These are phyloP conservation scores for Nemania diffusa DNA, from an alignment of 2,329 filamentous ascomycete species.

Conservation along the genomic window DNA sequence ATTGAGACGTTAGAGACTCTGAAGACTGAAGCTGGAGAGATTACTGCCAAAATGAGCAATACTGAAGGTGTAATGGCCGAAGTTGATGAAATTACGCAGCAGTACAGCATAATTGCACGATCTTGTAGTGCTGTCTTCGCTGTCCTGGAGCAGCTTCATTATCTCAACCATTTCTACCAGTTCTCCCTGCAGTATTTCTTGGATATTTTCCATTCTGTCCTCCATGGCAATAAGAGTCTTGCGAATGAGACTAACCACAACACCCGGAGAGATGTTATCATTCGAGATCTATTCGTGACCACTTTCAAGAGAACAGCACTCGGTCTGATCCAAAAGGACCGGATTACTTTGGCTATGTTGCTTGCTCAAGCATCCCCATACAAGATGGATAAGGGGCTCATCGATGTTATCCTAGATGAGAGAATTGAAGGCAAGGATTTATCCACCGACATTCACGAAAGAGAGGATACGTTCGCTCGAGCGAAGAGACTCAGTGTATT, in stretches of 20 bases:
- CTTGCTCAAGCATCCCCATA: constrained; percentile 96
- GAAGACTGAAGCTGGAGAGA: constrained; percentile 97
- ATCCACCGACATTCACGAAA: constrained; percentile 72
- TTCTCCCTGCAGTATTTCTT: constrained; percentile 99
- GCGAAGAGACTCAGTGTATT: constrained; percentile 77
- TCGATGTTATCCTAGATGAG: constrained; percentile 87
- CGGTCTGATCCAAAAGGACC: constrained; percentile 91
- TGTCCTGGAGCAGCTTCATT: constrained; percentile 94
- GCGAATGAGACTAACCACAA: constrained; percentile 78
- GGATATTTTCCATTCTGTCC: constrained; percentile 94
- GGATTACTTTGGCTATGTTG: constrained; percentile 92
- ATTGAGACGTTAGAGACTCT: constrained; percentile 97
- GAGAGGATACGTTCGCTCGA: constrained; percentile 74
- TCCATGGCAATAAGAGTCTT: constrained; percentile 81
- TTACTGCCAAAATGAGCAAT: constrained; percentile 94
- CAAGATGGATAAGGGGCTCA: constrained; percentile 89
- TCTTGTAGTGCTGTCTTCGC: constrained; percentile 98
- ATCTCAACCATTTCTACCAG: constrained; percentile 99
- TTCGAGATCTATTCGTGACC: constrained; percentile 89
- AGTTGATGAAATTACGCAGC: constrained; percentile 92
- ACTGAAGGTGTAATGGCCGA: constrained; percentile 99
- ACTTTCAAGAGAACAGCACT: constrained; percentile 94
- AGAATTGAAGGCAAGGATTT: constrained; percentile 80
- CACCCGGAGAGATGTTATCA: constrained; percentile 85
- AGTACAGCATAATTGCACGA: constrained; percentile 92